Conservation (phyloP, 768 basidiomycete species). For the Mrakia gelida region DNA sequence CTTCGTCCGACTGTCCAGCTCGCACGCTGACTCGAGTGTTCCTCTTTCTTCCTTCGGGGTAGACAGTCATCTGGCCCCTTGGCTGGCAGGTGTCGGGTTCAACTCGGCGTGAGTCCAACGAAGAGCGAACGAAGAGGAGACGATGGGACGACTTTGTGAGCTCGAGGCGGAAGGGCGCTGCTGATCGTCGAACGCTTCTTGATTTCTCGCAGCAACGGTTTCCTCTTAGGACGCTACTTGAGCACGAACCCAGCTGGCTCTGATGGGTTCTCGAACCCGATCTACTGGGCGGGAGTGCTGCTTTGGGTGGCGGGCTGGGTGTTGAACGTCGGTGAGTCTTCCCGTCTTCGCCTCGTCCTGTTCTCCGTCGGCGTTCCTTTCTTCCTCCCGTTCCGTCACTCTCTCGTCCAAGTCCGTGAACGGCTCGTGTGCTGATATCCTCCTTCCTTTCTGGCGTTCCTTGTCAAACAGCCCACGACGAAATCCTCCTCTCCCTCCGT, state of each 20-base stretch:
- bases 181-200: not conserved
- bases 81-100: not conserved
- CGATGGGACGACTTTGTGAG: not conserved
- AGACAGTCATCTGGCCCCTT: not conserved
- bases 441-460: no score
- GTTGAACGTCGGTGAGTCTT: constrained; percentile 3
- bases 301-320: not conserved
- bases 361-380: not conserved
- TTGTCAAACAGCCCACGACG: not conserved
- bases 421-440: no score
- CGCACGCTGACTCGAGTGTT: not conserved
- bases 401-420: no score
- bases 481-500: constrained; percentile 5
- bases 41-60: not conserved
- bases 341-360: no score
- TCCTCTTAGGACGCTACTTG: not conserved
- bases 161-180: not conserved
- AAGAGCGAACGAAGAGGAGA: not conserved
- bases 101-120: not conserved
- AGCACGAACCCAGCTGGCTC: not conserved
- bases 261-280: not conserved
- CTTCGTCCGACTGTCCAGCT: not conserved
- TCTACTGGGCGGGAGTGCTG: not conserved
- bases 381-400: not conserved
- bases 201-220: not conserved